Percentiles rank a stretch among this genome's conserved stretches.
phyloP scores from a whole-genome alignment of 2,329 filamentous ascomycete species.

The Stachybotrys echinatus region DNA sequence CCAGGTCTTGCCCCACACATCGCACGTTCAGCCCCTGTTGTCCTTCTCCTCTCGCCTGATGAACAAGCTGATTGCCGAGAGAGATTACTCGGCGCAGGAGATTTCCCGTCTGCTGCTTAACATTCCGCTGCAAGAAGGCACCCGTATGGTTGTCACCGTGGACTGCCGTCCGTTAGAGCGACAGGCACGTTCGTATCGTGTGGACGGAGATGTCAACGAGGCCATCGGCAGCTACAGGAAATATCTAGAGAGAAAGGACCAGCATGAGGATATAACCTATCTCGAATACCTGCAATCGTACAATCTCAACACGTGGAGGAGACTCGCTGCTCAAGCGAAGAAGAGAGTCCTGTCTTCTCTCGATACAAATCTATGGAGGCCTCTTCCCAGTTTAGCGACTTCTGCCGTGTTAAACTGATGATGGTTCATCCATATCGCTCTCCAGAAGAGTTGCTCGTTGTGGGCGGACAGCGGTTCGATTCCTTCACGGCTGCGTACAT shows the following conservation, averaged over 20 bases:
- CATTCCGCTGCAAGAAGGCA: conserved; percentile 3
- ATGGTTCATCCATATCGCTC: conserved; percentile 2
- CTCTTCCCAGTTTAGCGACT: conserved; percentile 1
- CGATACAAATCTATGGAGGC: background rate
- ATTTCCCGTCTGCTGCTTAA: conserved; percentile 3
- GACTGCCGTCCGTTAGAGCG: conserved; percentile 3
- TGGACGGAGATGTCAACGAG: conserved; percentile 1
- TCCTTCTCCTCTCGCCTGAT: conserved; percentile 2
- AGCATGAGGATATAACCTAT: conserved; percentile 1
- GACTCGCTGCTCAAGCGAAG: conserved; percentile 2
- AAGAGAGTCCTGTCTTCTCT: background rate
- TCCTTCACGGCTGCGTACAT: conserved; percentile 1
- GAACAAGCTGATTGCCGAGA: conserved; percentile 4
- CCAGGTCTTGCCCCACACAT: conserved; percentile 1
- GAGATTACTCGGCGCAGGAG: conserved; percentile 4
- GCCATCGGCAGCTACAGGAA: conserved; percentile 1
- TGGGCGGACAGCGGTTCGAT: conserved; percentile 1
- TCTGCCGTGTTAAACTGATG: conserved; percentile 3
- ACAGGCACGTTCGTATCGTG: conserved; percentile 1
- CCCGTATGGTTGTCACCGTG: background rate
- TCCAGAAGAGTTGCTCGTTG: conserved; percentile 1
- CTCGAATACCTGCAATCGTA: conserved; percentile 2
- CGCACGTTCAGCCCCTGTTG: background rate
- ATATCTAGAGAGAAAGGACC: conserved; percentile 2
- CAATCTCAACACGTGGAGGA: conserved; percentile 3